These are phyloP conservation scores for Ochromonas danica DNA, from an alignment of 108 stramenopile species.

Conservation along the genomic window DNA sequence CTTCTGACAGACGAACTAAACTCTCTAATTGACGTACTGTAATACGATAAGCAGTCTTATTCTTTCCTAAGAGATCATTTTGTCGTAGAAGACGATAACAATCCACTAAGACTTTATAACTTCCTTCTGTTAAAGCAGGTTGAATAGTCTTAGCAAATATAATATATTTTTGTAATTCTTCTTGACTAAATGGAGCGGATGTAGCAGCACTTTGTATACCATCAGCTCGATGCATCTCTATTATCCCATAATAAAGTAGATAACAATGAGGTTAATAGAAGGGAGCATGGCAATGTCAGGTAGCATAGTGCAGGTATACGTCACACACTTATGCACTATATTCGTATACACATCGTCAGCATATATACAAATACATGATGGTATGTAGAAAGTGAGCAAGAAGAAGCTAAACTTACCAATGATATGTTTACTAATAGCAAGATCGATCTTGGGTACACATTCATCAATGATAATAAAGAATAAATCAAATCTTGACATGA, in stretches of 20 bases:
- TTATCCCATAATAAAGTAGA: neutral
- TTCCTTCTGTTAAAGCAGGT: conserved; percentile 79
- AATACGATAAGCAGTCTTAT: conserved; percentile 91
- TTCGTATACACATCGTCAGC: too few species aligned
- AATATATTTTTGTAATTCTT: conserved; percentile 90
- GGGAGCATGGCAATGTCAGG: too few species aligned
- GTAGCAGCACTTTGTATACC: conserved; percentile 41
- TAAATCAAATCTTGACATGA: conserved; percentile 96
- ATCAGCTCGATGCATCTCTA: neutral
- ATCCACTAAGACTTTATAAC: conserved; percentile 78
- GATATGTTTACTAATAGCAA: conserved; percentile 89
- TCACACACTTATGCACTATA: too few species aligned
- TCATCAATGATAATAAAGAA: conserved; percentile 98
- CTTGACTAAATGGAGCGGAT: conserved; percentile 72
- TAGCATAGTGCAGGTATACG: too few species aligned
- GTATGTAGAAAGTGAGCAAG: too few species aligned
- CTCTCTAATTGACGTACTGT: conserved; percentile 98
- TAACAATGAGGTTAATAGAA: too few species aligned
- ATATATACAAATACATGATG: too few species aligned
- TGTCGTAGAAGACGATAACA: conserved; percentile 93
- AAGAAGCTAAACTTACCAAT: too few species aligned
- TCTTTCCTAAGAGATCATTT: conserved; percentile 82
- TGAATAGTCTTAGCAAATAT: conserved; percentile 84
- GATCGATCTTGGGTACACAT: conserved; percentile 79
- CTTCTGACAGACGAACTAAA: conserved; percentile 94